These are phyloP conservation scores for Daldinia sp. DNA, from an alignment of 2,329 filamentous ascomycete genomes.

Conservation along the genomic window DNA sequence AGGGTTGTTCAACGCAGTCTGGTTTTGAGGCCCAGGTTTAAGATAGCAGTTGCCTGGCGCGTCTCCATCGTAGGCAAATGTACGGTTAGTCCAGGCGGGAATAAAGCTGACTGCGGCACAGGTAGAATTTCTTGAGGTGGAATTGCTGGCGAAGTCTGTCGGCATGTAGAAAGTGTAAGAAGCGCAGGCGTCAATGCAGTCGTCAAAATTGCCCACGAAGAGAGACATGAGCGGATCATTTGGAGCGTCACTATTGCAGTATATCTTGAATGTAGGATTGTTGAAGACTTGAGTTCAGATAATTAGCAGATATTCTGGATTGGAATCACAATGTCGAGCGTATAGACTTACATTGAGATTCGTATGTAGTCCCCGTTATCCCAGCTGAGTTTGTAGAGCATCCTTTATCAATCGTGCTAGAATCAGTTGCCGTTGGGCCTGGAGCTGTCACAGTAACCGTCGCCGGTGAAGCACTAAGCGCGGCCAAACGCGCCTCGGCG, in stretches of 20 bases:
- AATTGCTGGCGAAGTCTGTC: conserved; percentile 44
- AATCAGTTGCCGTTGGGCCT: conserved; percentile 47
- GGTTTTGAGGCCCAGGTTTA: conserved; percentile 55
- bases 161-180: conserved; percentile 54
- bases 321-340: too few species aligned
- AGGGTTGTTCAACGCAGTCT: conserved; percentile 47
- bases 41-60: conserved; percentile 62
- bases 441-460: conserved; percentile 43
- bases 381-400: conserved; percentile 54
- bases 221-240: conserved; percentile 55
- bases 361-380: conserved; percentile 57
- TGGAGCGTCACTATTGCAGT: conserved; percentile 59
- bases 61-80: conserved; percentile 48
- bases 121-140: conserved; percentile 50
- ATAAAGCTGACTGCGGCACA: conserved; percentile 58
- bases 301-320: conserved; percentile 27
- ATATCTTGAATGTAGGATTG: conserved; percentile 55
- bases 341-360: conserved; percentile 54
- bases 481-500: conserved; percentile 52
- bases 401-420: conserved; percentile 54
- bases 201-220: conserved; percentile 58
- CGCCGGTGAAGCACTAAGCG: conserved; percentile 41
- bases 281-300: conserved; percentile 52
- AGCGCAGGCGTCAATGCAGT: conserved; percentile 63
- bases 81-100: conserved; percentile 58